A percentile compares a stretch with the other conserved stretches of the same genome.
phyloP scores from a whole-genome alignment of 805 yeast genomes.

The Saturnispora ahearnii region DNA sequence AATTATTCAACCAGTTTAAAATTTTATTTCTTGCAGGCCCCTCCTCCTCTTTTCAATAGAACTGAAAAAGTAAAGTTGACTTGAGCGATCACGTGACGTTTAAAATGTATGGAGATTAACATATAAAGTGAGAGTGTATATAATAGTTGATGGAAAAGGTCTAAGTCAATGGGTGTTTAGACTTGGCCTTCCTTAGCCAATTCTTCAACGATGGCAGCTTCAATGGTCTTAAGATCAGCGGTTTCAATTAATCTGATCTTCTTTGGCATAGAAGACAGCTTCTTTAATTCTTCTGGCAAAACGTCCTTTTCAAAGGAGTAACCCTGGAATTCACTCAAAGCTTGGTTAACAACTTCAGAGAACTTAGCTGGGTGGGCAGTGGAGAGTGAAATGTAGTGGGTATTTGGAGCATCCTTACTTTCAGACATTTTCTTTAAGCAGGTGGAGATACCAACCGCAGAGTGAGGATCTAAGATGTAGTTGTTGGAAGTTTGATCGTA shows the following conservation, averaged over 20 bases:
- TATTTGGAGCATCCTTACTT: constrained; percentile 24
- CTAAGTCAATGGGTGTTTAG: background rate
- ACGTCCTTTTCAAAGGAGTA: constrained; percentile 86
- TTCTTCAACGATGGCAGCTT: constrained; percentile 66
- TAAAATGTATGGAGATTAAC: background rate
- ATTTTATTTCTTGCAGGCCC: background rate
- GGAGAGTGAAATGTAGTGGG: constrained; percentile 65
- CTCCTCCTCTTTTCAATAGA: background rate
- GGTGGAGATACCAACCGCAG: constrained; percentile 89
- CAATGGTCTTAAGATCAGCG: constrained; percentile 67
- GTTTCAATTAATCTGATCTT: constrained; percentile 63
- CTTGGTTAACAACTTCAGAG: constrained; percentile 86
- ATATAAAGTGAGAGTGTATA: background rate
- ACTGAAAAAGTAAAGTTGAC: background rate
- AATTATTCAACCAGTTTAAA: background rate
- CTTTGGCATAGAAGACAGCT: constrained; percentile 60
- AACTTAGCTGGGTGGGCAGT: constrained; percentile 99
- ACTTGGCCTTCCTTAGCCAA: constrained; percentile 36
- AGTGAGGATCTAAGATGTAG: constrained; percentile 91
- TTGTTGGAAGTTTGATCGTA: constrained; percentile 50
- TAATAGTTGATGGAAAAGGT: background rate
- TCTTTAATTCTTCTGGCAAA: constrained; percentile 77
- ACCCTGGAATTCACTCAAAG: constrained; percentile 54
- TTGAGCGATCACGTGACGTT: background rate
- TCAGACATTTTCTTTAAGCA: constrained; percentile 51